These are phyloP conservation scores for Zalaria obscura DNA, from an alignment of 2,329 filamentous ascomycete species.

Conservation along the genomic window DNA sequence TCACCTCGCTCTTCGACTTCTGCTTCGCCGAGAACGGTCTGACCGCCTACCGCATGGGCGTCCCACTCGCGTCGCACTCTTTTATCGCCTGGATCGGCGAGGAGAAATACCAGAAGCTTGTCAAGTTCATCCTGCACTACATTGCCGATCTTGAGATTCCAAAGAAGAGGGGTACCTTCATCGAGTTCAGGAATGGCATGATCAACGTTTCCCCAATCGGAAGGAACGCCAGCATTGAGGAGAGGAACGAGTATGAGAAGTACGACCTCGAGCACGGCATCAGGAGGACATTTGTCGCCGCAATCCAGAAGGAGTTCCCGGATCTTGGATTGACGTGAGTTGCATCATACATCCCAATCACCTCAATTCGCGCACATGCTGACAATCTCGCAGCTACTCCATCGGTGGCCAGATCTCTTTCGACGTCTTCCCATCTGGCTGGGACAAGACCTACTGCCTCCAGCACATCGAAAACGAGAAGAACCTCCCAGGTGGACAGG, in stretches of 20 bases:
- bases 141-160: conserved; percentile 73
- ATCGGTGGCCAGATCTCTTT: conserved; percentile 98
- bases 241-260: conserved; percentile 68
- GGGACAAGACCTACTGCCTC: conserved; percentile 98
- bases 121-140: conserved; percentile 65
- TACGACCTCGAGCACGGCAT: conserved; percentile 71
- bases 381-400: conserved; percentile 53
- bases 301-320: conserved; percentile 66
- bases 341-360: background rate
- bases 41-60: conserved; percentile 73
- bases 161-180: conserved; percentile 69
- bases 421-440: conserved; percentile 90
- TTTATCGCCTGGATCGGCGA: conserved; percentile 93
- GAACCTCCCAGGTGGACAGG: conserved; percentile 46
- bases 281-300: conserved; percentile 60
- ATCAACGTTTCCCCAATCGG: conserved; percentile 75
- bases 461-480: conserved; percentile 73
- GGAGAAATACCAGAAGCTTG: conserved; percentile 65
- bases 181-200: conserved; percentile 88
- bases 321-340: conserved; percentile 73
- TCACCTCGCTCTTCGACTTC: conserved; percentile 87
- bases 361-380: background rate
- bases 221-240: conserved; percentile 67
- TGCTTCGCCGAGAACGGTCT: conserved; percentile 96
- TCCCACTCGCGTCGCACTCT: conserved; percentile 59